Evolutionary conservation across 495 filamentous ascomycete genomes (phyloP), one percentile per base, ranked within the genome.

Genomic region (Penicillium ucsense): DNA sequence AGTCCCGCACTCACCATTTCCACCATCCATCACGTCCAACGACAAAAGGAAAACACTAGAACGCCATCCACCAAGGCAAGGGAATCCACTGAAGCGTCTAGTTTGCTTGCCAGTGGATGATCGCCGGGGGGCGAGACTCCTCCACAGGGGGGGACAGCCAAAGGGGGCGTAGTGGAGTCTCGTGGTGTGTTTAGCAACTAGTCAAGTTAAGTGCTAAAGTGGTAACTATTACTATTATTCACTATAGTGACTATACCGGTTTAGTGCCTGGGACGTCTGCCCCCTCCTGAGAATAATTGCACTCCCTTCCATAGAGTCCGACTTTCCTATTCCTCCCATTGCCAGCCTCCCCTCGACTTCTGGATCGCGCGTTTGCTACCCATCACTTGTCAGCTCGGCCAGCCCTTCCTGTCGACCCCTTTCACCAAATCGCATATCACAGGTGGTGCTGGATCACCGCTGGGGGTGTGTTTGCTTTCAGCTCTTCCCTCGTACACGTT

Each of bases 41-140:
- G 20, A 20, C 20, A 20, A 20, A 20, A 20, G 20, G 20, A 20
- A 20, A 35, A 2, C 10, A 35, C 34, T 35, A 35, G 10, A 7
- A 35, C 34, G 6, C 7, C 34, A 35, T 10, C 6, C 10, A 10
- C 34, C 34, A 35, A 35, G 34, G 10, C 10, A 6, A 20, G 27
- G 8, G 29, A n/a, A 5, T 32, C 34, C 4, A 33, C 20, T 10
- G 4, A 7, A 44, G 10, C 38, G 35, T 48, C 12, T 30, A 27
- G 30, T 28, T 37, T 10, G 10, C 8, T n/a, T 35, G 40, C 52
- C 51, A 57, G 53, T 59, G 57, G 49, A 44, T 28, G 44, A 58
- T 58, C 58, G 50, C 53, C 55, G 49, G 46, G 46, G 55, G 55
- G 51, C 55, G 48, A 59, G 59, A 59, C 55, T 56, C 39, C 35